Base-by-base conservation (phyloP, 441 rosid species). In the Omphalea diandra region DNA sequence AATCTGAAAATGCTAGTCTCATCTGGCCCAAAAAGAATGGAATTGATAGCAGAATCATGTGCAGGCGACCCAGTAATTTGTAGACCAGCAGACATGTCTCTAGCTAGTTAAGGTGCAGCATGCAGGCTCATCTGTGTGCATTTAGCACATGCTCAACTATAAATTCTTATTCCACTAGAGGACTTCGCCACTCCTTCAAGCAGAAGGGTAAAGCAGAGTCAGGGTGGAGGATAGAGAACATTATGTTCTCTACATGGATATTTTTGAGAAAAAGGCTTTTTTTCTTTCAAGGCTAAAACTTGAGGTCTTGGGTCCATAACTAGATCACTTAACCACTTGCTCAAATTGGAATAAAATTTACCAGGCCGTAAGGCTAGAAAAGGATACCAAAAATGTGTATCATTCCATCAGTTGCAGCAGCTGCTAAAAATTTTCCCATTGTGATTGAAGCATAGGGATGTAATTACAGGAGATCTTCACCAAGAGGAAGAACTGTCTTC, bases 321-420 rank as follows among this genome's bases (percentile, higher is more conserved):
- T 56, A 36, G 40, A 40, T 8, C 32, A 52, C n/a, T 20, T 54
- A 57, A 14, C 35, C 33, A 44, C 22, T 59, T 7, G 36, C 31
- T 27, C 7, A 35, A 24, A 18, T 9, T 40, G 4, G 27, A 74
- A 5, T 5, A 2, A 31, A 32, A 41, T 61, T 3, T 40, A 69
- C 32, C 31, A 63, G 17, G 22, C 47, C 27, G 12, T 40, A 69
- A 44, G 20, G 26, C 22, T 62, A 31, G 22, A 63, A 61, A 82
- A 86, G 94, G 94, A 88, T 88, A 88, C 91, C 94, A 73, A 88
- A 88, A 88, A 88, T 88, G 81, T 88, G 91, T 67, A 88, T 88
- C 94, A 88, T 88, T 77, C 91, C 90, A 83, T 88, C 91, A 40
- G 86, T 82, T 32, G 94, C 94, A 61, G 94, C 76, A 74, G 91